Evolutionary conservation across 805 yeast species (phyloP), one percentile per base, ranked within the genome.

Genomic region (Pichia kluyveri): DNA sequence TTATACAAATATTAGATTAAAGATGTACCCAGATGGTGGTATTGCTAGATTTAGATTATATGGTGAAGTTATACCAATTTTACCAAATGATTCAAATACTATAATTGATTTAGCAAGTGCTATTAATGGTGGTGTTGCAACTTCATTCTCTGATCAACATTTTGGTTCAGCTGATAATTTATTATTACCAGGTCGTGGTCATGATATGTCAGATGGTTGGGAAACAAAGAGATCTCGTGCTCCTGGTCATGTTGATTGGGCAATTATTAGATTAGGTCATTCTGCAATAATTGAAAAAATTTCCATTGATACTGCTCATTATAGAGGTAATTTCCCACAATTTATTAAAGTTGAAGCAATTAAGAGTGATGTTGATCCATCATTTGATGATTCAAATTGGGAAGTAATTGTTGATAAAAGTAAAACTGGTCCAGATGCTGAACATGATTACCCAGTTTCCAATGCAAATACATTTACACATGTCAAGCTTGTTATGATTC

Each of bases 131-230:
- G 98, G 96, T 54, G 90, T 88, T 36, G 91, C 91, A 27, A 79
- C 87, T 39, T 71, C 79, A 12, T 80, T 77, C 57, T 83, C 95
- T 2, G 96, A 93, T 69, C 96, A 91, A 69, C 98, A 90, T 68
- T 91, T 91, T 61, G 95, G 96, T 38, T 77, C 91, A 41, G 95
- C 90, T 38, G 95, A 86, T 64, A 91, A 91, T 69, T 70, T 91
- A 52, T 69, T 91, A 49, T 71, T 91, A 47, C 97, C 97, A 2
- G 98, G 98, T 15, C 79, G 97, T 51, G 99, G 99, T 45, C 78
- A 75, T 58, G 96, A 91, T 66, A 91, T 91, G 98, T 80, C 93
- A 44, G 98, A 93, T 61, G 99, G 99, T 14, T 91, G 99, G 99
- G 99, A 91, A 65, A 91, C 99, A 26, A 79, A 78, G 58, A 79